Base-by-base conservation (phyloP, 345 rosid genomes). In the Ceriops zippeliana region DNA sequence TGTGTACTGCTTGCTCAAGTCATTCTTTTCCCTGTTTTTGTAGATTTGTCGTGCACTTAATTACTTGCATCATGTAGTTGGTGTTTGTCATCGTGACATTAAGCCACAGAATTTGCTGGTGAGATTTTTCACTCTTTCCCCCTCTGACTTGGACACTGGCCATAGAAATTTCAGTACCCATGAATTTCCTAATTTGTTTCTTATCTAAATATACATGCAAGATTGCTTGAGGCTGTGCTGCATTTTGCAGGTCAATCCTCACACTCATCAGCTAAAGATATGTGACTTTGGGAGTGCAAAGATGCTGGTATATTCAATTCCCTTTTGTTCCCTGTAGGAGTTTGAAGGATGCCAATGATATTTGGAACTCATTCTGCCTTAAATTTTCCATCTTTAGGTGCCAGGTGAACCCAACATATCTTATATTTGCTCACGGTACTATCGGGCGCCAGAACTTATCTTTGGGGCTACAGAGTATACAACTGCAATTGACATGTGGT, bases 201-300 rank as follows among this genome's bases (percentile, higher is more conserved):
- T 42, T 1, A 42, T 42, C 5, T 42, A 13, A 13, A 42, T 17
- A 42, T 15, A 42, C 19, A 13, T 58, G 58, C 21, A 64, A 62
- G 22, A 38, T 51, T 69, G 42, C 47, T 37, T 76, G 65, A 71
- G 62, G 60, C 72, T 67, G 7, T 71, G 53, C 27, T 80, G 47
- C 34, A n/a, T 79, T 73, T 70, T 59, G 77, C 83, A 91, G 99
- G 99, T 92, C 67, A 90, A 92, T 80, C 89, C 98, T 70, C 91
- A 84, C 54, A 86, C 89, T 16, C 93, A 90, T 75, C 92, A 90
- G 79, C 71, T 95, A 75, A 95, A 92, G 80, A 90, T 95, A 30
- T 95, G 99, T 28, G 99, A 95, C 79, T 95, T 92, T 67, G 99
- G 99, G 28, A 95, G 99, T 72, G 99, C 99, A 70, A 95, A 95